Evolutionary conservation across 2,329 filamentous ascomycete species (phyloP).

Genomic region (Pestalotiopsis sp.): DNA sequence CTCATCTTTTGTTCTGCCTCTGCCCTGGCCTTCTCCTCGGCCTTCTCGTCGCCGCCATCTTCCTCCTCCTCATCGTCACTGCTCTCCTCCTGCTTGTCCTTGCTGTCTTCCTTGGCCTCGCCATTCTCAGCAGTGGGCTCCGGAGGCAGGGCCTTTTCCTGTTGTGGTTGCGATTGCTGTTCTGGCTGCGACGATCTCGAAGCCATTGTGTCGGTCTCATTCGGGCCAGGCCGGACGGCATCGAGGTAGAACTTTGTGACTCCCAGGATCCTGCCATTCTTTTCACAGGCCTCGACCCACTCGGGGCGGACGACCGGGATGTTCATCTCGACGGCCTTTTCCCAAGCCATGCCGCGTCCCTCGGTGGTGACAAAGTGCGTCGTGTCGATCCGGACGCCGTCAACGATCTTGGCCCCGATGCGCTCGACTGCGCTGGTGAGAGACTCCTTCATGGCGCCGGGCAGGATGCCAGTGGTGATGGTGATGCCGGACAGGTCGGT

Average conservation of each 20-base stretch:
- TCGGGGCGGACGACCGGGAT: conserved; percentile 96
- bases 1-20: conserved; percentile 58
- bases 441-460: conserved; percentile 70
- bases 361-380: conserved; percentile 98
- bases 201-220: conserved; percentile 32
- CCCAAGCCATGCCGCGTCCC: conserved; percentile 86
- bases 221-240: conserved; percentile 59
- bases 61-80: conserved; percentile 18
- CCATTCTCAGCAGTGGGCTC: conserved; percentile 23
- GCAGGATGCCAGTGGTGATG: conserved; percentile 86
- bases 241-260: conserved; percentile 97
- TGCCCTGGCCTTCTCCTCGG: conserved; percentile 29
- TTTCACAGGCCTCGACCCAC: conserved; percentile 96
- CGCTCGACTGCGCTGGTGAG: conserved; percentile 77
- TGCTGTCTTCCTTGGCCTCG: conserved; percentile 11
- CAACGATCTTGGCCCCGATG: conserved; percentile 90
- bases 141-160: conserved; percentile 32
- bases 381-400: conserved; percentile 91
- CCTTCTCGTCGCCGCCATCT: conserved; percentile 25
- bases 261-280: conserved; percentile 87
- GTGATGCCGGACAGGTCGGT: conserved; percentile 95
- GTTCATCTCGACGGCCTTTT: conserved; percentile 96
- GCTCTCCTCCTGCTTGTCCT: conserved; percentile 15
- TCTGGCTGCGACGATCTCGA: conserved; percentile 20
- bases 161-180: conserved; percentile 26